Conservation (phyloP, 352 stramenopile genomes). For the Phytophthora fragariae region DNA sequence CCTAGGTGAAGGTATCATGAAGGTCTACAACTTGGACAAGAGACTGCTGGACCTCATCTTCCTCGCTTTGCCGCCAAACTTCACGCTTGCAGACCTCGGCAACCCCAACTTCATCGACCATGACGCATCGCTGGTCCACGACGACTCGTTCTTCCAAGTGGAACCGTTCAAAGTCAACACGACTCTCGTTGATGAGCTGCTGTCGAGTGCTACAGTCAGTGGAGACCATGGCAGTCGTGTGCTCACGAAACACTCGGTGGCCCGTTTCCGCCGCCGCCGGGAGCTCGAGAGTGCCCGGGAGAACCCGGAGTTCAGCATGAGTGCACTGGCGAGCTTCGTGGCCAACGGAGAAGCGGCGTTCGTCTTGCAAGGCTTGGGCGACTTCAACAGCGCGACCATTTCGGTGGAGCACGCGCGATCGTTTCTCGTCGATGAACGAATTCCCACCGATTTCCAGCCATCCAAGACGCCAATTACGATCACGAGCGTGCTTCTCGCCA, state of each 20-base stretch:
- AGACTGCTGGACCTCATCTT: slow-evolving; percentile 32
- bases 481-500: slow-evolving; percentile 43
- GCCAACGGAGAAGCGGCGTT: slow-evolving; percentile 61
- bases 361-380: slow-evolving; percentile 56
- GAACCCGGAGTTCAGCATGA: slow-evolving; percentile 56
- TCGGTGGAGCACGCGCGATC: slow-evolving; percentile 53
- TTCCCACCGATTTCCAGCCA: slow-evolving; percentile 47
- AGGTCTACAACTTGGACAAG: slow-evolving; percentile 60
- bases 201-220: slow-evolving; percentile 43
- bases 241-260: slow-evolving; percentile 52
- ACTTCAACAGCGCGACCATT: slow-evolving; percentile 47
- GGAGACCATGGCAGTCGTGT: slow-evolving; percentile 14
- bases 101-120: slow-evolving; percentile 75
- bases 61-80: slow-evolving; percentile 17
- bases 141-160: slow-evolving; percentile 56
- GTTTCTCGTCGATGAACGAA: slow-evolving; percentile 60
- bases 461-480: slow-evolving; percentile 51
- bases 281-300: slow-evolving; percentile 44
- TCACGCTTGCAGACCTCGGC: slow-evolving; percentile 56
- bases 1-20: slow-evolving; percentile 50
- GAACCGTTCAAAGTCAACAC: slow-evolving; percentile 56
- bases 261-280: slow-evolving; percentile 51
- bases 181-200: slow-evolving; percentile 50
- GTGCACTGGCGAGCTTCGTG: slow-evolving; percentile 43
- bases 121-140: slow-evolving; percentile 69